Evolutionary conservation across 1,139 yeast species (phyloP).

Genomic region (Lodderomyces oxycetoniae): DNA sequence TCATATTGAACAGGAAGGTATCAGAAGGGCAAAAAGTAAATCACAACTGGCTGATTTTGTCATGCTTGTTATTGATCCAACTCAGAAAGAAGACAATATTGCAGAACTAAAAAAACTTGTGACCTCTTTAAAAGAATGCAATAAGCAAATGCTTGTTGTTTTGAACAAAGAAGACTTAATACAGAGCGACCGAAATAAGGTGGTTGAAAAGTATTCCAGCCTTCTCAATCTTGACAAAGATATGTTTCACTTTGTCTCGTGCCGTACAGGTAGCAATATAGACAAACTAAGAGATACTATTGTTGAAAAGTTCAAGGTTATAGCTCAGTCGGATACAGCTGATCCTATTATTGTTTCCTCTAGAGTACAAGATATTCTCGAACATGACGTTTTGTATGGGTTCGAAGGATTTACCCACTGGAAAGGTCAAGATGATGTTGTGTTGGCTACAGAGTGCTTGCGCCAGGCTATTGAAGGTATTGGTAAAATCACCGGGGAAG

Average conservation of each 20-base stretch:
- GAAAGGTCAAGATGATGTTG: constrained; percentile 61
- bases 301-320: constrained; percentile 35
- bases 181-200: constrained; percentile 13
- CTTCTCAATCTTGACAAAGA: constrained; percentile 23
- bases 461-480: constrained; percentile 77
- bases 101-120: constrained; percentile 1
- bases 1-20: constrained; percentile 76
- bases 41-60: constrained; percentile 60
- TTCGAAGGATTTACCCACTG: constrained; percentile 54
- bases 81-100: neutral
- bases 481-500: constrained; percentile 86
- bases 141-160: constrained; percentile 36
- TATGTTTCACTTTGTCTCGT: constrained; percentile 52
- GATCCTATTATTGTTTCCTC: constrained; percentile 70
- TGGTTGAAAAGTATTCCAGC: constrained; percentile 19
- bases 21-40: constrained; percentile 63
- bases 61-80: constrained; percentile 35
- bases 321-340: constrained; percentile 45
- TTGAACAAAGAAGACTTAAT: constrained; percentile 61
- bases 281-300: constrained; percentile 30
- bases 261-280: constrained; percentile 56
- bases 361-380: constrained; percentile 68
- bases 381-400: constrained; percentile 70
- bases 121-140: neutral
- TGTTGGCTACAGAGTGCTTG: constrained; percentile 75